Percentiles rank a stretch among this genome's conserved stretches.
Conservation (phyloP, 2,329 filamentous ascomycete genomes). For the Lachnellula suecica region DNA sequence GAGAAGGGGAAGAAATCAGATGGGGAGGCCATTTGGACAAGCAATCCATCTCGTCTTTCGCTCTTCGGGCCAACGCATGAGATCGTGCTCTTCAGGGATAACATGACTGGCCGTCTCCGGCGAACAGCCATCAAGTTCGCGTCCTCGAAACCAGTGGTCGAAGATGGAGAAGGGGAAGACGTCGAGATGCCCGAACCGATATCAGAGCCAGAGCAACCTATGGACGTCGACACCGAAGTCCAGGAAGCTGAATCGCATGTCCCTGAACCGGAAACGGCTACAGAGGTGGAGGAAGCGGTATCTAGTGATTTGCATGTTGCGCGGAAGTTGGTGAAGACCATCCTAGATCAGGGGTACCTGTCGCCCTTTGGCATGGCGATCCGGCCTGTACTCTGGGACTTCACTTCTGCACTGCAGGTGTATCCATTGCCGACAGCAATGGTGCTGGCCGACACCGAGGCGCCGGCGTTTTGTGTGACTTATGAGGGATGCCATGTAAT, state of each 20-base stretch:
- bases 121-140: slow-evolving; percentile 74
- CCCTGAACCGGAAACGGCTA: slow-evolving; percentile 4
- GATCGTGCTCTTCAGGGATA: slow-evolving; percentile 82
- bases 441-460: slow-evolving; percentile 78
- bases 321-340: slow-evolving; percentile 81
- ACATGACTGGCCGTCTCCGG: slow-evolving; percentile 76
- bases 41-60: slow-evolving; percentile 78
- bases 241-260: slow-evolving; percentile 18
- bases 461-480: slow-evolving; percentile 79
- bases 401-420: slow-evolving; percentile 70
- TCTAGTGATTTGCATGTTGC: slow-evolving; percentile 50
- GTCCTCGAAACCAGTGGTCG: slow-evolving; percentile 35
- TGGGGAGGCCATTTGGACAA: slow-evolving; percentile 83
- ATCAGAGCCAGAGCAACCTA: slow-evolving; percentile 26
- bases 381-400: slow-evolving; percentile 89
- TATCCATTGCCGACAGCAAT: slow-evolving; percentile 87
- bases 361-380: slow-evolving; percentile 80
- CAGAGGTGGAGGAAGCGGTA: not conserved
- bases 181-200: slow-evolving; percentile 21
- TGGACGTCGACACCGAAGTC: slow-evolving; percentile 44
- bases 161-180: slow-evolving; percentile 27
- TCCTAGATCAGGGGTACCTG: slow-evolving; percentile 87
- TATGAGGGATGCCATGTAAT: slow-evolving; percentile 96
- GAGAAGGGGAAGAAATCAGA: slow-evolving; percentile 48
- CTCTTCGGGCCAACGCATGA: slow-evolving; percentile 89